Evolutionary conservation across 2,329 filamentous ascomycete genomes (phyloP).

Genomic region (Pseudogymnoascus sp.): DNA sequence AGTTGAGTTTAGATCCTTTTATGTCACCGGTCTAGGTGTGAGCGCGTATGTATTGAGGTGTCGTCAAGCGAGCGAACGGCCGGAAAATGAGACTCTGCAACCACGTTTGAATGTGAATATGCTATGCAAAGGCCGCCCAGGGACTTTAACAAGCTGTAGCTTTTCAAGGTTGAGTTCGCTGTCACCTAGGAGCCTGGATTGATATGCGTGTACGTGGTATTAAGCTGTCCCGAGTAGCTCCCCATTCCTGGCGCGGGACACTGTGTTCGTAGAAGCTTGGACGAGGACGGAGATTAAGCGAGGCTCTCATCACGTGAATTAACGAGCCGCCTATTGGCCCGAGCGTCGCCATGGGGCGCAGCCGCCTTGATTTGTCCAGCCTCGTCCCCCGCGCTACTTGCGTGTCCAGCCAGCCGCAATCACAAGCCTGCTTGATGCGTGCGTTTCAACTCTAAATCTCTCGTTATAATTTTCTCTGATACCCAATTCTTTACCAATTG

Average conservation of each 20-base stretch:
- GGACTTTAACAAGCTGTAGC: slow-evolving; percentile 5
- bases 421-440: not conserved
- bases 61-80: not conserved
- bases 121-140: slow-evolving; percentile 1
- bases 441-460: not conserved
- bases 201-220: not conserved
- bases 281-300: not conserved
- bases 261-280: slow-evolving; percentile 7
- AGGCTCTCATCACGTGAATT: not conserved
- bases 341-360: not conserved
- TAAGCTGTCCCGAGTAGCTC: slow-evolving; percentile 3
- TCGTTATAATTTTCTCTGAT: slow-evolving; percentile 3
- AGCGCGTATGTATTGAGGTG: not conserved
- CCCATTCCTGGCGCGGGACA: slow-evolving; percentile 6
- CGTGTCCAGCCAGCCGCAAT: not conserved
- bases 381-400: slow-evolving; percentile 1
- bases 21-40: slow-evolving; percentile 1
- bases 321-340: not conserved
- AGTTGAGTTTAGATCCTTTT: not conserved
- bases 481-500: slow-evolving; percentile 1
- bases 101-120: not conserved
- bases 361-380: slow-evolving; percentile 8
- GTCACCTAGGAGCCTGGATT: not conserved
- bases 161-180: not conserved
- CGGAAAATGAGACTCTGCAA: not conserved